Conservation (phyloP, 2,329 filamentous ascomycete species). For the Talaromyces atroroseus region DNA sequence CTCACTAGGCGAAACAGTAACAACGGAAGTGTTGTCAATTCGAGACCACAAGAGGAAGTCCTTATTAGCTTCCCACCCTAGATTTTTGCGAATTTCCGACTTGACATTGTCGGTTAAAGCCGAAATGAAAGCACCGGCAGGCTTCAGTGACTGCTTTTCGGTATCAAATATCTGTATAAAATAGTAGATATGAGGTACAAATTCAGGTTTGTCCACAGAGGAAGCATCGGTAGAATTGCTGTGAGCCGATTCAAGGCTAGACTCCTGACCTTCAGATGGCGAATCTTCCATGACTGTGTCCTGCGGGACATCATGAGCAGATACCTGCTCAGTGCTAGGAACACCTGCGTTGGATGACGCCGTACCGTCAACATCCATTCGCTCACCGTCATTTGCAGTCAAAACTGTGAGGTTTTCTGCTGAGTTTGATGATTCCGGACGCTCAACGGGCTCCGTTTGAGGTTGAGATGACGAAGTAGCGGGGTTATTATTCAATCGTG, state of each 20-base stretch:
- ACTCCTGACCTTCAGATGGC: conserved; percentile 8
- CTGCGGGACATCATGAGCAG: conserved; percentile 10
- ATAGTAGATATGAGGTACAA: conserved; percentile 37
- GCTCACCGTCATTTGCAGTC: conserved; percentile 24
- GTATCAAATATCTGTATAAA: conserved; percentile 51
- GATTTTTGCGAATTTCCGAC: conserved; percentile 33
- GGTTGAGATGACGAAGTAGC: background rate
- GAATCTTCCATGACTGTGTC: conserved; percentile 16
- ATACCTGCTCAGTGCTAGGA: background rate
- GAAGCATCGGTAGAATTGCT: conserved; percentile 1
- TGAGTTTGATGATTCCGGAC: conserved; percentile 1
- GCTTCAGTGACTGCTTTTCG: conserved; percentile 40
- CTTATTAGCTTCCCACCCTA: conserved; percentile 34
- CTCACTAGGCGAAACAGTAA: conserved; percentile 29
- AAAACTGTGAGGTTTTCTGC: conserved; percentile 17
- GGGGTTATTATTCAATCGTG: background rate
- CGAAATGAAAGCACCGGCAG: conserved; percentile 39
- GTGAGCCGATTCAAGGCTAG: conserved; percentile 6
- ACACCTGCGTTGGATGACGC: background rate
- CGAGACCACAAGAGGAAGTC: conserved; percentile 42
- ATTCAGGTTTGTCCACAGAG: conserved; percentile 13
- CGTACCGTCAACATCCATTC: conserved; percentile 18
- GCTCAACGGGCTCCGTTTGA: background rate
- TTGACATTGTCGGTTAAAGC: conserved; percentile 37
- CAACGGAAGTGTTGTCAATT: conserved; percentile 32